A percentile compares a stretch with the other conserved stretches of the same genome.
These are phyloP conservation scores for Sclerotinia nivalis DNA, from an alignment of 2,329 filamentous ascomycete species.

Conservation along the genomic window DNA sequence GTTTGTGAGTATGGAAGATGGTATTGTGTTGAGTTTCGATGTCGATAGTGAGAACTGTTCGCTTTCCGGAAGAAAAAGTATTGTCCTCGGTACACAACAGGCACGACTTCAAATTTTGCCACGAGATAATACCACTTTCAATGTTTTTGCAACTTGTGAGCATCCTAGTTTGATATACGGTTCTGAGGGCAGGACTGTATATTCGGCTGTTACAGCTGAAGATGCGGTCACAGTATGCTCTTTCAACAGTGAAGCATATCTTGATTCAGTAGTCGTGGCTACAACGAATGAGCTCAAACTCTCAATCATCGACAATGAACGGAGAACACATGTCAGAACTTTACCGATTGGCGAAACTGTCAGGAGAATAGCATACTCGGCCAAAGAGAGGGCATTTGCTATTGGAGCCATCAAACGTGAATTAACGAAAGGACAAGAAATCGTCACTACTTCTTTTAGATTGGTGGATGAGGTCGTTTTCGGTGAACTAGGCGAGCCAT, in stretches of 20 bases:
- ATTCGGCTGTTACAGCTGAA: slow-evolving; percentile 90
- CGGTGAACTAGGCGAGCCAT: slow-evolving; percentile 67
- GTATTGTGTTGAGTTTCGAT: slow-evolving; percentile 81
- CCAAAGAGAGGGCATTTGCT: slow-evolving; percentile 76
- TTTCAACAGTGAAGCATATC: slow-evolving; percentile 80
- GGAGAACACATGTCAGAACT: slow-evolving; percentile 84
- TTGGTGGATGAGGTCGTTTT: slow-evolving; percentile 91
- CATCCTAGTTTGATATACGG: slow-evolving; percentile 93
- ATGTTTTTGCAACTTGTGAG: slow-evolving; percentile 90
- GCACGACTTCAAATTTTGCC: slow-evolving; percentile 79
- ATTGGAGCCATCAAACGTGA: slow-evolving; percentile 81
- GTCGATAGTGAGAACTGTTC: slow-evolving; percentile 62
- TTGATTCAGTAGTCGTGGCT: slow-evolving; percentile 77
- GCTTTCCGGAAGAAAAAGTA: slow-evolving; percentile 73
- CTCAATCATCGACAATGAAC: slow-evolving; percentile 76
- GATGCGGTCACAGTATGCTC: slow-evolving; percentile 78
- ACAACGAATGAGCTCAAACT: slow-evolving; percentile 76
- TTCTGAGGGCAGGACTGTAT: slow-evolving; percentile 82
- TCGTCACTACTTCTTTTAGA: slow-evolving; percentile 77
- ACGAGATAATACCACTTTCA: slow-evolving; percentile 65
- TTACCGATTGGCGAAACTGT: slow-evolving; percentile 80
- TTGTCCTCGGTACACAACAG: slow-evolving; percentile 82
- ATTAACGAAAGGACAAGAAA: slow-evolving; percentile 69
- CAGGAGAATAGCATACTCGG: slow-evolving; percentile 81
- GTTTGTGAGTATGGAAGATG: slow-evolving; percentile 89